Evolutionary conservation across 306 rosid genomes (phyloP).

Genomic region (Oxytropis ochrocephala): DNA sequence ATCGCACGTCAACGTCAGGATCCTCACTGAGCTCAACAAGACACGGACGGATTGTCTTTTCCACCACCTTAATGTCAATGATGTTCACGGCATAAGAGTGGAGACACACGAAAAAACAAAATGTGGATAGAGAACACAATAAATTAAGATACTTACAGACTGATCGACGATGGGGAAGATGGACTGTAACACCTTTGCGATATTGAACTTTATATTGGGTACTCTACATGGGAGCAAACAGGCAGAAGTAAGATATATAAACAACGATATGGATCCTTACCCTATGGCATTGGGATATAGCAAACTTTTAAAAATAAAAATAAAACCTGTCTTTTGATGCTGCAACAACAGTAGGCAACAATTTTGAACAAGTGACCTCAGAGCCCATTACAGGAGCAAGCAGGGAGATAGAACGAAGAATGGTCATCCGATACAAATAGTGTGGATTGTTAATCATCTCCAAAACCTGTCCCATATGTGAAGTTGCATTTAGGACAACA

Average conservation of each 20-base stretch:
- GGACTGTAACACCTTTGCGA: conserved; percentile 86
- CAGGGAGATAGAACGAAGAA: conserved; percentile 73
- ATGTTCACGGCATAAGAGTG: conserved; percentile 1
- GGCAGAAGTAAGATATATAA: conserved; percentile 23
- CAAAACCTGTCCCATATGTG: conserved; percentile 51
- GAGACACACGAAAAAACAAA: not conserved
- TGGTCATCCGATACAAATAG: conserved; percentile 94
- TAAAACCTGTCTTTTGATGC: conserved; percentile 80
- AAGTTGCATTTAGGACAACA: conserved; percentile 1
- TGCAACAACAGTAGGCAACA: conserved; percentile 64
- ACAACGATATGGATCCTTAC: not conserved
- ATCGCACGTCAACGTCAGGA: conserved; percentile 93
- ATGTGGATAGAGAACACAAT: not conserved
- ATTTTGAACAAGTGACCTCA: conserved; percentile 76
- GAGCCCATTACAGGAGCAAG: conserved; percentile 94
- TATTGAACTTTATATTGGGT: conserved; percentile 93
- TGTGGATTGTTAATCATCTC: conserved; percentile 86
- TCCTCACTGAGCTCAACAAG: conserved; percentile 90
- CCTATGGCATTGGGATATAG: not conserved
- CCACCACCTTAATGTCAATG: conserved; percentile 63
- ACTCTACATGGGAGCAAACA: conserved; percentile 46
- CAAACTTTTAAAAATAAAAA: not conserved
- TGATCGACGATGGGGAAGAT: conserved; percentile 89
- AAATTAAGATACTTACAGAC: conserved; percentile 50
- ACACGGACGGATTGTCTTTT: conserved; percentile 76